Base-by-base conservation (phyloP, 1,139 yeast genomes). In the Sugiyamaella japonica region DNA sequence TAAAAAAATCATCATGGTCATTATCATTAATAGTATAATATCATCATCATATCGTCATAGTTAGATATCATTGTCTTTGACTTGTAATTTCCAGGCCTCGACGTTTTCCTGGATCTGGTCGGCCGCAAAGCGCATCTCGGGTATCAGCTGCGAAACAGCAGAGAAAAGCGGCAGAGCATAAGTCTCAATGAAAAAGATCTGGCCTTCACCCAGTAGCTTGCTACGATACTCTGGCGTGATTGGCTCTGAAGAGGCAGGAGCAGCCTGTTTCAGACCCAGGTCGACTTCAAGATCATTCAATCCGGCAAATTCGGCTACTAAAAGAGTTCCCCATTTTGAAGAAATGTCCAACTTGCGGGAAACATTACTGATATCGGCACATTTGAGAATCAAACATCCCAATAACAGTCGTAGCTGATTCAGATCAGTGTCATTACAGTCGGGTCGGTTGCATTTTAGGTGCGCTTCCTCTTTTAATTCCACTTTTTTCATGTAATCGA, bases 341-440 rank as follows among this genome's bases (percentile, higher is more conserved):
- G 95, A 85, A 3, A 89, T 83, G 44, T 81, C 73, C 54, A 89
- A 73, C 1, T 91, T 89, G 56, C 98, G 76, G 2, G 96, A 83
- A 25, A 90, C 97, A 68, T 91, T 91, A 34, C 96, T 88, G 50
- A 91, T 90, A 70, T 91, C 98, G 0, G 97, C 97, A 70, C 96
- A 89, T 73, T 91, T 91, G 58, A 91, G 84, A 57, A 91, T 77
- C 57, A 89, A 73, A 28, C 89, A 81, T 43, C 85, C 76, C 20
- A 88, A 74, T 59, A 89, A 73, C 53, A 55, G 41, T n/a, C 48
- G 36, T 41, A 32, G 32, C 20, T 50, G 47, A 7, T 36, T 23
- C 3, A 45, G 28, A 16, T 37, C 53, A 3, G 23, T 20, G 15
- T 34, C 41, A 12, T 7, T n/a, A 25, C 17, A 25, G 1, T 45